Evolutionary conservation across 164 flowering plant genomes (phyloP).

Genomic region (Taxillus chinensis): DNA sequence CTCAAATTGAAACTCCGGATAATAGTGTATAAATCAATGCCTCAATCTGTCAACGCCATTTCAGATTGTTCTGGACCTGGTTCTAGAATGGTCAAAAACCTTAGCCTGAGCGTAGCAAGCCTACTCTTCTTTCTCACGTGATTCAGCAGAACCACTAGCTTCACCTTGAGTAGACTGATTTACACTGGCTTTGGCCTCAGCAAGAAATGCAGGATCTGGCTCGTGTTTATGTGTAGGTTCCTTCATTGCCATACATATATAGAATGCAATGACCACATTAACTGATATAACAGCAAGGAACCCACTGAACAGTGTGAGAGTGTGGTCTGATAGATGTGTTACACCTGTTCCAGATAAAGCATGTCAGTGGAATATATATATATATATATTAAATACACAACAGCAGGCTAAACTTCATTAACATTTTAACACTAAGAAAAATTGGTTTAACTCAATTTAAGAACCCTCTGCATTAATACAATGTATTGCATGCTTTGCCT

Average conservation of each 20-base stretch:
- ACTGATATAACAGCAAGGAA: constrained; percentile 78
- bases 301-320: constrained; percentile 61
- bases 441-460: too few relatives aligned
- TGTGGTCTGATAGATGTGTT: constrained; percentile 33
- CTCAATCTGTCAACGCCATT: too few relatives aligned
- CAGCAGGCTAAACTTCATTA: too few relatives aligned
- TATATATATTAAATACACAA: too few relatives aligned
- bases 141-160: constrained; percentile 23
- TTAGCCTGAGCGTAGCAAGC: neutral
- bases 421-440: too few relatives aligned
- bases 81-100: too few relatives aligned
- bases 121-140: constrained; percentile 48
- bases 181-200: constrained; percentile 72
- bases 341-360: constrained; percentile 33
- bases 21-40: too few relatives aligned
- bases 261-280: constrained; percentile 63
- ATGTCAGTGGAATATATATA: too few relatives aligned
- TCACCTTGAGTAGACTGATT: constrained; percentile 20
- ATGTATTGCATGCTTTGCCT: too few relatives aligned
- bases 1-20: too few relatives aligned
- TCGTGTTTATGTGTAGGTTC: constrained; percentile 66
- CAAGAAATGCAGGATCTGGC: constrained; percentile 75
- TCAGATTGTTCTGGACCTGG: too few relatives aligned
- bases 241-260: constrained; percentile 74
- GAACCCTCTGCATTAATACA: too few relatives aligned